Conservation (phyloP, 1,139 yeast genomes). For the Candida pseudoviswanathii region DNA sequence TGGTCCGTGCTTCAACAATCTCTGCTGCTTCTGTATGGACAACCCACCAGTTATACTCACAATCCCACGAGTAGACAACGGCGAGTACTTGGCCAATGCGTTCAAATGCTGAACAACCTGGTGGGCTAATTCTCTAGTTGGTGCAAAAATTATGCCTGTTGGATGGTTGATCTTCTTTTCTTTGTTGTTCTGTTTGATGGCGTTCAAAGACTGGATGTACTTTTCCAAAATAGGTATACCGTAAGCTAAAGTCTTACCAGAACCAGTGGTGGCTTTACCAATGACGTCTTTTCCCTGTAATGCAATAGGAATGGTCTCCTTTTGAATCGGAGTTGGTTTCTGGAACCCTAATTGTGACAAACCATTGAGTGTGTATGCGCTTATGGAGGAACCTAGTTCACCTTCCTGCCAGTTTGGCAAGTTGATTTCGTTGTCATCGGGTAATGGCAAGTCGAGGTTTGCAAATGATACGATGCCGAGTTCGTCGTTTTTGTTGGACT, state of each 20-base stretch:
- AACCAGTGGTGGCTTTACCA: constrained; percentile 97
- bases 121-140: constrained; percentile 95
- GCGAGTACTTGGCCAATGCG: constrained; percentile 59
- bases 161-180: constrained; percentile 45
- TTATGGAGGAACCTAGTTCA: constrained; percentile 36
- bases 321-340: constrained; percentile 84
- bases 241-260: constrained; percentile 95
- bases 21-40: constrained; percentile 88
- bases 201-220: constrained; percentile 35
- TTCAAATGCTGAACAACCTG: constrained; percentile 86
- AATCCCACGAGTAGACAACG: constrained; percentile 57
- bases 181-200: constrained; percentile 25
- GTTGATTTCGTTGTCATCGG: constrained; percentile 42
- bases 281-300: constrained; percentile 75
- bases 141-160: constrained; percentile 82
- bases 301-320: constrained; percentile 73
- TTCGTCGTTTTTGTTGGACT: constrained; percentile 17
- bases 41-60: constrained; percentile 93
- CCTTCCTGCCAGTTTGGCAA: constrained; percentile 62
- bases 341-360: constrained; percentile 58
- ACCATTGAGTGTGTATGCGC: constrained; percentile 60
- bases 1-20: constrained; percentile 73
- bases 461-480: constrained; percentile 28
- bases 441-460: constrained; percentile 29
- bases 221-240: constrained; percentile 91